Percentiles rank a stretch among this genome's conserved stretches.
Evolutionary conservation across 495 filamentous ascomycete genomes (phyloP).

Genomic region (Xylaria curta): DNA sequence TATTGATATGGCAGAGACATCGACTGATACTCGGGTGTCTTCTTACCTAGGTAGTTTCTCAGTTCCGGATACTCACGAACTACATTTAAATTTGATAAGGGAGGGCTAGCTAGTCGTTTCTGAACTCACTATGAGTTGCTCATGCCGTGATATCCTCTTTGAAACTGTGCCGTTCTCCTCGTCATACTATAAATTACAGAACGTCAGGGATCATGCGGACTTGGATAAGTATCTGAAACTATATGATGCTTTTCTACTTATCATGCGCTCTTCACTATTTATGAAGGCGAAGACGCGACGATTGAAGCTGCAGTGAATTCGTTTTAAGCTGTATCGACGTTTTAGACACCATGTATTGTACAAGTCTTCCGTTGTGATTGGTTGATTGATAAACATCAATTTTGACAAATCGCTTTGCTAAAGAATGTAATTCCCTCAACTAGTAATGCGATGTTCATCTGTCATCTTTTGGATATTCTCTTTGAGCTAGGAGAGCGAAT

Average conservation of each 20-base stretch:
- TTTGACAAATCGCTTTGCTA: not conserved
- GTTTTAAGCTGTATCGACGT: not conserved
- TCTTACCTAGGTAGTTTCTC: not conserved
- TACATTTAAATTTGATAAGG: not conserved
- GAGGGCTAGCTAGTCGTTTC: not conserved
- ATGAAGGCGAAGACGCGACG: not conserved
- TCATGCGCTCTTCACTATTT: not conserved
- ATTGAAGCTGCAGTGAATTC: not conserved
- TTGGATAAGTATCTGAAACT: not conserved
- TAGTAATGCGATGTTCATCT: not conserved
- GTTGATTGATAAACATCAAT: not conserved
- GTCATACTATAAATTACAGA: not conserved
- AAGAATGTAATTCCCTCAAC: not conserved
- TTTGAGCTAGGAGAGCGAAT: not conserved
- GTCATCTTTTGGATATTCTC: not conserved
- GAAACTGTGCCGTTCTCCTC: not conserved
- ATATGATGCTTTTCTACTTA: not conserved
- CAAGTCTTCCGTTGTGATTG: not conserved
- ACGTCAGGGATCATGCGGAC: not conserved
- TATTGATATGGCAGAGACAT: not conserved
- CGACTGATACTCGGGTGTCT: not conserved
- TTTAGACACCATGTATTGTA: not conserved
- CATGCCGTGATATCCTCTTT: not conserved
- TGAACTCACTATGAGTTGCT: not conserved
- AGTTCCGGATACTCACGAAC: not conserved